These are phyloP conservation scores for Glaciozyma martinii DNA, from an alignment of 768 basidiomycete species.

Conservation along the genomic window DNA sequence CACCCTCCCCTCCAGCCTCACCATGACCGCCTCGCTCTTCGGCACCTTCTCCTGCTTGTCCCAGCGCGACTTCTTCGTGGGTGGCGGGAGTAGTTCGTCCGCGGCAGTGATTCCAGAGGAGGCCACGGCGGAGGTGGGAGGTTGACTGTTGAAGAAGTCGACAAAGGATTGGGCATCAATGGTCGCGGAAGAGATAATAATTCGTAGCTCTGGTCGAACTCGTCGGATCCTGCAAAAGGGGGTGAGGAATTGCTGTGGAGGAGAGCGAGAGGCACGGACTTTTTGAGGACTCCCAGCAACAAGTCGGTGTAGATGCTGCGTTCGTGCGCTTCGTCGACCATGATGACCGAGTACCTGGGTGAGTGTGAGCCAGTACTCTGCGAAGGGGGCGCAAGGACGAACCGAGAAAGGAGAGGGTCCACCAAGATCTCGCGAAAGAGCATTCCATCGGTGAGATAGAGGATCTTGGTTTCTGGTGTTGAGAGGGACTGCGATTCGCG, in stretches of 20 bases:
- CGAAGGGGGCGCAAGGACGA: slow-evolving; percentile 34
- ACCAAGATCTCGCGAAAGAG: slow-evolving; percentile 68
- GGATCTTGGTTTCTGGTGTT: slow-evolving; percentile 75
- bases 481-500: slow-evolving; percentile 53
- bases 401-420: slow-evolving; percentile 82
- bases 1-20: slow-evolving; percentile 86
- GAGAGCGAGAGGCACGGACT: slow-evolving; percentile 47
- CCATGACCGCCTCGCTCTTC: slow-evolving; percentile 57
- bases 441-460: slow-evolving; percentile 98
- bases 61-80: slow-evolving; percentile 1
- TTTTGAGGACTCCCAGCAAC: slow-evolving; percentile 81
- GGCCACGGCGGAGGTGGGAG: slow-evolving; percentile 7
- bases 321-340: slow-evolving; percentile 99
- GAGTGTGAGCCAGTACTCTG: slow-evolving; percentile 37
- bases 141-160: slow-evolving; percentile 70
- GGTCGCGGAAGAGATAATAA: slow-evolving; percentile 93
- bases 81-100: background rate
- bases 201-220: slow-evolving; percentile 76
- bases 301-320: slow-evolving; percentile 92
- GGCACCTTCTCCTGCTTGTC: slow-evolving; percentile 2
- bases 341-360: slow-evolving; percentile 85
- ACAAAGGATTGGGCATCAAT: slow-evolving; percentile 82
- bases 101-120: slow-evolving; percentile 3
- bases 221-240: slow-evolving; percentile 61
- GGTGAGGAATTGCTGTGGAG: slow-evolving; percentile 9